phyloP scores from a whole-genome alignment of 257 asterid species.

The Lycium barbarum region DNA sequence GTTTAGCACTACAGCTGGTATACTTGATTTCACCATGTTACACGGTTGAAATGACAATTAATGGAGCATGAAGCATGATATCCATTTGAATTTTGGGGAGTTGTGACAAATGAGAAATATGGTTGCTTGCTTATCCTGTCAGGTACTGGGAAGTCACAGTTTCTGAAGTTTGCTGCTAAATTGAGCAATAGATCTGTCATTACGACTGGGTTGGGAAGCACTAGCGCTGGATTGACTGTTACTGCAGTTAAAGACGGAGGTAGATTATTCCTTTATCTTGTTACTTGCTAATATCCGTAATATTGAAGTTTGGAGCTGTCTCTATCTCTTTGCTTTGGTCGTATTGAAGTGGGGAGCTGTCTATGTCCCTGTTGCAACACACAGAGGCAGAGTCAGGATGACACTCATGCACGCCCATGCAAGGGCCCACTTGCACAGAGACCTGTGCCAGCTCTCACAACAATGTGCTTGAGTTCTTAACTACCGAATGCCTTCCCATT shows the following conservation, averaged over 20 bases:
- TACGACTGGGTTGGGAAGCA: constrained; percentile 97
- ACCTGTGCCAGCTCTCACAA: not conserved
- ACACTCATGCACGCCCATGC: not conserved
- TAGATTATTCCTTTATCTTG: constrained; percentile 33
- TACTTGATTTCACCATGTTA: constrained; percentile 11
- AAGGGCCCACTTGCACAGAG: not conserved
- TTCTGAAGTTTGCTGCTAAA: constrained; percentile 94
- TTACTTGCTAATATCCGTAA: not conserved
- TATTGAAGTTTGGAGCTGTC: constrained; percentile 8
- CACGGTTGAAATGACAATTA: not conserved
- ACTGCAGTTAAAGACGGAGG: constrained; percentile 99
- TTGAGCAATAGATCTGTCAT: constrained; percentile 94
- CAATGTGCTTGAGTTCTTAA: constrained; percentile 1
- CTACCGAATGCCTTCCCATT: not conserved
- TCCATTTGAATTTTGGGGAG: not conserved
- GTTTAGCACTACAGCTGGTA: constrained; percentile 4
- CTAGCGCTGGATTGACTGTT: constrained; percentile 98
- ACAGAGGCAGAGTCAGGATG: not conserved
- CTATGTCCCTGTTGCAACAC: not conserved
- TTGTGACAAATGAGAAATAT: constrained; percentile 35
- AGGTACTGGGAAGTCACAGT: constrained; percentile 99
- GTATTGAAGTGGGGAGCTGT: not conserved
- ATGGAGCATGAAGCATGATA: constrained; percentile 3
- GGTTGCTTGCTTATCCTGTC: constrained; percentile 30
- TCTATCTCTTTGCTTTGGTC: constrained; percentile 13